Evolutionary conservation across 31 red algal species (phyloP).

Genomic region (Asparagopsis taxiformis): DNA sequence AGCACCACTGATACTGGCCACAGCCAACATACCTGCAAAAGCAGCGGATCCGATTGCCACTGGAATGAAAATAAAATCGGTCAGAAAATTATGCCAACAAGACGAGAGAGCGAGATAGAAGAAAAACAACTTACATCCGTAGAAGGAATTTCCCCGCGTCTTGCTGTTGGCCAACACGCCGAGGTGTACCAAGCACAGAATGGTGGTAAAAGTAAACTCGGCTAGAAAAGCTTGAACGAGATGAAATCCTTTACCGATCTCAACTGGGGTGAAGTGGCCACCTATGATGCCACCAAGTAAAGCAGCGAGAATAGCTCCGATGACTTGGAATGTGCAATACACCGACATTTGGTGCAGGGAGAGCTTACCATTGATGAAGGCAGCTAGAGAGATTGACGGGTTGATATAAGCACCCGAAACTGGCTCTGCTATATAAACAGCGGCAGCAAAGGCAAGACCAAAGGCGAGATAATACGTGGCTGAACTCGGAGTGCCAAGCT

Average conservation of each 20-base stretch:
- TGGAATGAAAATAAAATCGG: not conserved
- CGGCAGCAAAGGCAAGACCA: conserved; percentile 48
- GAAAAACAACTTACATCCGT: conserved; percentile 33
- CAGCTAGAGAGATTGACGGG: conserved; percentile 61
- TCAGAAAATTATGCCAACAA: not conserved
- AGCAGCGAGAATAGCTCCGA: conserved; percentile 54
- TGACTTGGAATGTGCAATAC: conserved; percentile 72
- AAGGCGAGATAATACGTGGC: conserved; percentile 68
- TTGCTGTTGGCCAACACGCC: conserved; percentile 47
- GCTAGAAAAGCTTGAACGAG: conserved; percentile 79
- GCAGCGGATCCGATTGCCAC: conserved; percentile 63
- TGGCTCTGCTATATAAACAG: conserved; percentile 56
- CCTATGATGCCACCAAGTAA: conserved; percentile 56
- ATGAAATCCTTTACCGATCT: conserved; percentile 33
- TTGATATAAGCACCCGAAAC: conserved; percentile 75
- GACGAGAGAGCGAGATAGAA: not conserved
- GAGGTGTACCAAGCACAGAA: conserved; percentile 61
- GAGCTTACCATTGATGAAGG: conserved; percentile 62
- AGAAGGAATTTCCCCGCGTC: conserved; percentile 65
- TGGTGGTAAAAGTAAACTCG: conserved; percentile 64
- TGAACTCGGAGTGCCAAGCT: conserved; percentile 9
- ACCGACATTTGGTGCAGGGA: conserved; percentile 47
- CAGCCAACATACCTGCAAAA: conserved; percentile 24
- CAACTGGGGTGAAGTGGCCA: conserved; percentile 29
- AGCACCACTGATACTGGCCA: conserved; percentile 59